These are phyloP conservation scores for Colletotrichum sojae DNA, from an alignment of 2,329 filamentous ascomycete genomes.

Conservation along the genomic window DNA sequence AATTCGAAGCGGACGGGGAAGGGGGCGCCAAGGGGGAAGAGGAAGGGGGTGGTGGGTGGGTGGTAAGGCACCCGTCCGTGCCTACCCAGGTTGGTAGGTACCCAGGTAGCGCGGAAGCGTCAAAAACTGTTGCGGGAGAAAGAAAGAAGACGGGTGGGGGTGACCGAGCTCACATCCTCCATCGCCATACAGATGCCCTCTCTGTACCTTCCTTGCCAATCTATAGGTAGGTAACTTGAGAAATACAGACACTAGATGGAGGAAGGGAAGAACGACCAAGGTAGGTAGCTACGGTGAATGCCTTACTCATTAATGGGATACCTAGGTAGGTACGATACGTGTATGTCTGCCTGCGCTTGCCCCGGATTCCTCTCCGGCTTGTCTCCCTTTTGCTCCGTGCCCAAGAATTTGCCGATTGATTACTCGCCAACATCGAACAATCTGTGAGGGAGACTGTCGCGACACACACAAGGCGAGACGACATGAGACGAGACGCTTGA, in stretches of 20 bases:
- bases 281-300: too few species aligned
- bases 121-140: conserved; percentile 27
- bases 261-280: too few species aligned
- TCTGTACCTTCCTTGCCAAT: too few species aligned
- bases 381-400: conserved; percentile 21
- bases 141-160: too few species aligned
- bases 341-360: conserved; percentile 4
- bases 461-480: conserved; percentile 28
- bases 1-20: conserved; percentile 12
- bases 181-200: too few species aligned
- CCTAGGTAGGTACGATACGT: too few species aligned
- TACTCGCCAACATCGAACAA: conserved; percentile 24
- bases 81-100: neutral
- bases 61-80: too few species aligned
- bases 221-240: too few species aligned
- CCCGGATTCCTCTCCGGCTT: conserved; percentile 4
- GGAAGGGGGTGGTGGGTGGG: neutral
- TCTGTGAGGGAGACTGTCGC: conserved; percentile 26
- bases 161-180: too few species aligned
- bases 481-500: conserved; percentile 37
- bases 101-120: neutral
- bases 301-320: too few species aligned
- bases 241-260: too few species aligned
- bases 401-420: conserved; percentile 18
- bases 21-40: neutral